Evolutionary conservation across 768 basidiomycete species (phyloP), one percentile per base, ranked within the genome.

Genomic region (Amanita molliuscula): DNA sequence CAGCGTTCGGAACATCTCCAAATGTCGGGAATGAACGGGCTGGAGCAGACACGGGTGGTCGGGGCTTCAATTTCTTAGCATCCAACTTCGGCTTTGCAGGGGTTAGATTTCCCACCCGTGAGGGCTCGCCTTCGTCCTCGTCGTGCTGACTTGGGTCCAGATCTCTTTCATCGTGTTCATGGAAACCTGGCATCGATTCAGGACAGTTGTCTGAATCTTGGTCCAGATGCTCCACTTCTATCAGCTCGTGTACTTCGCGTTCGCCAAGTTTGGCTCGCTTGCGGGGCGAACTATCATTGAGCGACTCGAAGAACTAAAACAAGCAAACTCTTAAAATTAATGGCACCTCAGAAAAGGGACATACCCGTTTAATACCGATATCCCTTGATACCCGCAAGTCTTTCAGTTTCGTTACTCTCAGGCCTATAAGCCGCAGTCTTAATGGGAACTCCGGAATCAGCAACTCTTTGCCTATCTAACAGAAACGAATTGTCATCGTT

Each of bases 321-420:
- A 28, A 28, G 28, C 34, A 42, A 37, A 42, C 51, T 21, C 38
- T 16, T 15, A 34, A 47, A 15, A 47, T 20, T 29, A 41, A 37
- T 38, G 40, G 26, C 28, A 28, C 25, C 18, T 38, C 40, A 31
- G 33, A 28, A 26, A 37, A 3, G 21, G 35, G 31, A 60, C 74
- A 47, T 59, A 90, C 92, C 50, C 81, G 75, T 62, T 86, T 84
- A 53, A 96, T 90, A 0, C 88, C 85, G 47, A 63, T 69, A 3
- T 58, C 54, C 10, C 70, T 62, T 35, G 71, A 64, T 5, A 72
- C 71, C 51, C 76, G 75, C 26, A 94, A 65, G 65, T 99, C 95
- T 59, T 88, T 88, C 56, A 99, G 67, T 54, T 89, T 94, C 3
- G 89, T 93, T 8, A 95, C 74, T 40, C 94, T 73, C 23, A 99